A percentile compares a stretch with the other conserved stretches of the same genome.
phyloP scores from a whole-genome alignment of 2,329 filamentous ascomycete genomes.

The Fusarium austroafricanum region DNA sequence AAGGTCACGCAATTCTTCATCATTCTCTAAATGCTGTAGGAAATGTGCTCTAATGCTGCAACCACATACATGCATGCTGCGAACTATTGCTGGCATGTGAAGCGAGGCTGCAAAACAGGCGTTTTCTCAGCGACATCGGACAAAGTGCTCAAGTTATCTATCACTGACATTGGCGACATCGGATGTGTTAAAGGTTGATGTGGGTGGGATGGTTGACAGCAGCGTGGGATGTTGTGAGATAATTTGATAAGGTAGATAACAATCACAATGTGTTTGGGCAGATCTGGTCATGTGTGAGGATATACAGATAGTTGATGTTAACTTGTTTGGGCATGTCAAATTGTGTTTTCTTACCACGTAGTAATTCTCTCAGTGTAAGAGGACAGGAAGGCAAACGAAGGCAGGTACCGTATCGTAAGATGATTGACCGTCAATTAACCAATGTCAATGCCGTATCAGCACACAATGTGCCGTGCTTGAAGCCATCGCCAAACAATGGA shows the following conservation, averaged over 20 bases:
- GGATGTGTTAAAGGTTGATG: slow-evolving; percentile 6
- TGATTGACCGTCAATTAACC: not conserved
- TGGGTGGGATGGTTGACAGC: not conserved
- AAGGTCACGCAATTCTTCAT: slow-evolving; percentile 15
- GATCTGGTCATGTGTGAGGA: not conserved
- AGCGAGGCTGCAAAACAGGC: not conserved
- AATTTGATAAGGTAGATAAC: slow-evolving; percentile 20
- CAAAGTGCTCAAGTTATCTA: not conserved
- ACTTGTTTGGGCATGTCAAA: not conserved
- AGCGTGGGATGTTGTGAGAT: slow-evolving; percentile 24
- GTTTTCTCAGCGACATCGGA: slow-evolving; percentile 11
- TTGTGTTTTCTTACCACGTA: not conserved
- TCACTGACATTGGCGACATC: slow-evolving; percentile 5
- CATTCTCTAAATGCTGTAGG: not conserved
- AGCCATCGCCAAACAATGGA: slow-evolving; percentile 25
- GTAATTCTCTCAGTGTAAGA: not conserved
- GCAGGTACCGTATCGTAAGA: slow-evolving; percentile 31
- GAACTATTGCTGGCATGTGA: slow-evolving; percentile 21
- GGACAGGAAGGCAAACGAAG: slow-evolving; percentile 2
- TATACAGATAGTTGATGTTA: not conserved
- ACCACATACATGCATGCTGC: slow-evolving; percentile 4
- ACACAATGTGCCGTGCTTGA: slow-evolving; percentile 12
- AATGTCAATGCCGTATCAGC: not conserved
- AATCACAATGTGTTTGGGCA: slow-evolving; percentile 1
- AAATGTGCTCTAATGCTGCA: not conserved